Base-by-base conservation (phyloP, 2,329 filamentous ascomycete species). In the Trichoderma simmonsii region DNA sequence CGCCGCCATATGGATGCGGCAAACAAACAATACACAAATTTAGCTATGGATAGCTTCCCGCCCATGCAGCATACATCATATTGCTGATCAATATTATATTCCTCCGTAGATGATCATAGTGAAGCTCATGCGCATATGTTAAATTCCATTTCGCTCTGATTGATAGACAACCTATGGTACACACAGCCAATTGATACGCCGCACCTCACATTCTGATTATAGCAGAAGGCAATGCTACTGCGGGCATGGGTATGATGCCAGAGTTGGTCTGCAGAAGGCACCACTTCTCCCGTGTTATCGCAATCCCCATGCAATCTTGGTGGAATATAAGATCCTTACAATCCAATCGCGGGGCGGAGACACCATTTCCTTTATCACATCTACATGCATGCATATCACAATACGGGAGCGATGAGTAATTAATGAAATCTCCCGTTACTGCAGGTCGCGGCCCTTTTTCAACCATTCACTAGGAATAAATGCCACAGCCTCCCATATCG, bases 321-420 rank as follows among this genome's bases (percentile, higher is more conserved):
- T 18, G 67, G 39, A 30, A 54, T 36, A 28, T 11, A n/a, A 54
- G 67, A 43, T 43, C 39, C 39, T 43, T 43, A 43, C 39, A 43
- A 48, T 39, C 57, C 67, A 62, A 70, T 62, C 67, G 60, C 57
- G 43, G 36, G 59, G 57, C 28, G 28, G 67, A 43, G n/a, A 54
- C 36, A 39, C 28, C 43, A 43, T 39, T 48, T 70, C 21, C 36
- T 21, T 43, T 32, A 54, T 62, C 57, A 70, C 67, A 70, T 70
- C 26, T 54, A n/a, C 56, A 54, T 54, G 32, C 51, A 54, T 34
- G 34, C 28, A 36, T 57, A 59, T 30, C 34, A 43, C 60, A 63
- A 66, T 62, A 51, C 28, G 67, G 14, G 36, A 36, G 28, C 67
- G 57, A 69, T 36, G 67, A 70, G 39, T 36, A 51, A 70, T 61